Percentiles rank a stretch among this genome's conserved stretches.
These are phyloP conservation scores for Oropetium thomaeum DNA, from an alignment of 176 grass and related monocot species.

Conservation along the genomic window DNA sequence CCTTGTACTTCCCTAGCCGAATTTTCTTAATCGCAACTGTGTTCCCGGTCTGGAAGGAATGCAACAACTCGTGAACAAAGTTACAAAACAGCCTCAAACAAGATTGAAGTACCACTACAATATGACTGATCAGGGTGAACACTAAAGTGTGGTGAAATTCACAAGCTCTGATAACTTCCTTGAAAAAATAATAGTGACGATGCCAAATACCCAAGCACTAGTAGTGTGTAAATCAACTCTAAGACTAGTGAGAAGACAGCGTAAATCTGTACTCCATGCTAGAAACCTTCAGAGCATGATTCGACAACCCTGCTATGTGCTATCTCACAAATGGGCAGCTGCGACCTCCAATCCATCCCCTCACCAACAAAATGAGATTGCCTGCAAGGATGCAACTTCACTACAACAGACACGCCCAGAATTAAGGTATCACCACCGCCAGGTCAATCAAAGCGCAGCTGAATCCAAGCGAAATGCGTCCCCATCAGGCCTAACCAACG, in stretches of 20 bases:
- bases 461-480: not conserved
- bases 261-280: not conserved
- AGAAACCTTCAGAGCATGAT: not conserved
- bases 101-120: not conserved
- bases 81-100: constrained; percentile 11
- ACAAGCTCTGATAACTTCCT: not conserved
- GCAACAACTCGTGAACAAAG: not conserved
- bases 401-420: not conserved
- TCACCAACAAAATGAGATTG: not conserved
- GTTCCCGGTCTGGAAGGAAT: constrained; percentile 69
- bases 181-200: not conserved
- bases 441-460: not conserved
- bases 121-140: not conserved
- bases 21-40: constrained; percentile 95
- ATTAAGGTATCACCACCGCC: not conserved
- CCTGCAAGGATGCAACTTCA: not conserved
- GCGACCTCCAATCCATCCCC: not conserved
- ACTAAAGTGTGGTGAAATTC: not conserved
- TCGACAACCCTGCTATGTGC: not conserved
- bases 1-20: constrained; percentile 83
- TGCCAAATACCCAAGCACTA: not conserved
- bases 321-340: not conserved
- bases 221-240: not conserved
- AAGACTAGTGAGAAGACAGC: not conserved
- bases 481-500: not conserved